These are phyloP conservation scores for Moricandia moricandioides DNA, from an alignment of 345 rosid species.

Conservation along the genomic window DNA sequence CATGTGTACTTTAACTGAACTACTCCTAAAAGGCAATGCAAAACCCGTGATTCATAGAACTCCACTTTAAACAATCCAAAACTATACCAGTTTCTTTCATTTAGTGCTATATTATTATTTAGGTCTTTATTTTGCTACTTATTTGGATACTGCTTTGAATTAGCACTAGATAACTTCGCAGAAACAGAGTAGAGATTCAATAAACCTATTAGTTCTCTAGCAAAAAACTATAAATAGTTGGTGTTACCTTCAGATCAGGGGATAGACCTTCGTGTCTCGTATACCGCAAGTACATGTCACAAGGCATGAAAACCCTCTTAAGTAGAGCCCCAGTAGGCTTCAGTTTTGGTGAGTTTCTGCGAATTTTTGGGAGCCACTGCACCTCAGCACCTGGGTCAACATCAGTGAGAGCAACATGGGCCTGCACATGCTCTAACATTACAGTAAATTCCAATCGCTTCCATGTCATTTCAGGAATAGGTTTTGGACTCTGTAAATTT, in stretches of 20 bases:
- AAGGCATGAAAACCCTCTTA: slow-evolving; percentile 97
- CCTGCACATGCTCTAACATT: slow-evolving; percentile 96
- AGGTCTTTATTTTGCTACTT: neutral
- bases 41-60: too few relatives aligned
- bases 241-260: slow-evolving; percentile 84
- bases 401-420: slow-evolving; percentile 99
- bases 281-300: slow-evolving; percentile 94
- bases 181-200: neutral
- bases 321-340: slow-evolving; percentile 97
- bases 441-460: slow-evolving; percentile 83
- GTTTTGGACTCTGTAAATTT: slow-evolving; percentile 62
- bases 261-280: slow-evolving; percentile 95
- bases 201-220: neutral
- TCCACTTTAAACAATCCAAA: too few relatives aligned
- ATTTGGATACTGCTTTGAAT: neutral
- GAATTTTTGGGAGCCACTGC: slow-evolving; percentile 98
- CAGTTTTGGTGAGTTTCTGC: slow-evolving; percentile 75
- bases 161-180: neutral
- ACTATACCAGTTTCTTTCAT: neutral
- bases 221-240: neutral
- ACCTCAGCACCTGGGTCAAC: slow-evolving; percentile 99
- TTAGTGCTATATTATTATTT: neutral
- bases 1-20: neutral
- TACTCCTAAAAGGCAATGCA: neutral
- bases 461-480: slow-evolving; percentile 90